phyloP scores from a whole-genome alignment of 2,329 filamentous ascomycete species.

The Fonsecaea pugnacius region DNA sequence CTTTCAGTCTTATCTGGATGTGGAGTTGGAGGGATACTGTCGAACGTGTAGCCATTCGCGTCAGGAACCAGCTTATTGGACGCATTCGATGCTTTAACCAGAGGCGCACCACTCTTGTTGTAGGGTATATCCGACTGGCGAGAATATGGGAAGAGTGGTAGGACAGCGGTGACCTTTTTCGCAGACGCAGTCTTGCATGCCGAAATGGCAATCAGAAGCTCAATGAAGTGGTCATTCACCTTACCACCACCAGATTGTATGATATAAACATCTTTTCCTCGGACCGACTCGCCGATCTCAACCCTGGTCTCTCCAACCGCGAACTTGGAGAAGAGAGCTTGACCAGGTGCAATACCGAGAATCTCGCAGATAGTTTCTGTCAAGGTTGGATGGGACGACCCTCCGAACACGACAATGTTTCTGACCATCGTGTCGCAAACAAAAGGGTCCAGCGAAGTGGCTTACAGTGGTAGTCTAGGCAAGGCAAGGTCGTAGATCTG shows the following conservation, averaged over 20 bases:
- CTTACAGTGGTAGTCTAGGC: neutral
- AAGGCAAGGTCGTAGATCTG: neutral
- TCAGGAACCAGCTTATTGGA: conserved; percentile 40
- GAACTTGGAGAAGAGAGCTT: conserved; percentile 87
- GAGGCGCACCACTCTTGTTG: conserved; percentile 89
- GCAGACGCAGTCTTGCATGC: conserved; percentile 95
- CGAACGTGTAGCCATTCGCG: conserved; percentile 74
- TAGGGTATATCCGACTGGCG: conserved; percentile 95
- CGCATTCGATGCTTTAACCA: conserved; percentile 68
- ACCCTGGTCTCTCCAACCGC: conserved; percentile 92
- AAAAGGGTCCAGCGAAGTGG: neutral
- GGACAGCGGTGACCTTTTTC: conserved; percentile 87
- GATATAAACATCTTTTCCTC: conserved; percentile 98
- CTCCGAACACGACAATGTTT: conserved; percentile 91
- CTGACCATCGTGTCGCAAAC: conserved; percentile 70
- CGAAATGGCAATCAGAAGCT: conserved; percentile 97
- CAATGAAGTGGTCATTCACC: conserved; percentile 95
- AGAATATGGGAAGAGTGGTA: conserved; percentile 95
- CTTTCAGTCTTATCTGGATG: conserved; percentile 72
- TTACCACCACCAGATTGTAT: conserved; percentile 91
- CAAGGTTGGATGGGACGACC: conserved; percentile 87
- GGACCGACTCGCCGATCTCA: conserved; percentile 94
- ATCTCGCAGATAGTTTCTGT: conserved; percentile 85
- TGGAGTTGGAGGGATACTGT: conserved; percentile 87
- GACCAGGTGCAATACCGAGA: conserved; percentile 82